Evolutionary conservation across 768 basidiomycete genomes (phyloP).

Genomic region (Tricholoma matsutake): DNA sequence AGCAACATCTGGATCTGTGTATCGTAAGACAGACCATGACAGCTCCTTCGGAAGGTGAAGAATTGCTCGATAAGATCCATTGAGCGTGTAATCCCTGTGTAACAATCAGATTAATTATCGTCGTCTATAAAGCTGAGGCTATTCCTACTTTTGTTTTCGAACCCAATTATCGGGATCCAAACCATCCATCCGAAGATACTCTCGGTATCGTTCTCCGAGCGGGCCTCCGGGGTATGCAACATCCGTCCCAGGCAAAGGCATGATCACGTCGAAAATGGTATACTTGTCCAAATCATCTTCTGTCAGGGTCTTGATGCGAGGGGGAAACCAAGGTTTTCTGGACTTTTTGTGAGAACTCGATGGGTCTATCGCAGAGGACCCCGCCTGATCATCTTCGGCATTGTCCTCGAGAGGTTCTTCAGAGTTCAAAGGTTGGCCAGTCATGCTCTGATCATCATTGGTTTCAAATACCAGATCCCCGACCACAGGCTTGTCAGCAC

Average conservation of each 20-base stretch:
- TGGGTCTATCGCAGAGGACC: conserved; percentile 19
- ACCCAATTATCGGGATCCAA: conserved; percentile 88
- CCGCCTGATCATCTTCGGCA: conserved; percentile 29
- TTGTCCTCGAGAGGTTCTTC: conserved; percentile 31
- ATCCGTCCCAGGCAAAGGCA: conserved; percentile 96
- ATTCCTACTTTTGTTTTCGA: conserved; percentile 80
- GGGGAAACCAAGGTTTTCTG: conserved; percentile 59
- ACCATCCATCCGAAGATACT: conserved; percentile 82
- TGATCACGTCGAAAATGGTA: conserved; percentile 91
- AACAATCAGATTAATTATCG: not conserved
- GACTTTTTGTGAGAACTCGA: conserved; percentile 31
- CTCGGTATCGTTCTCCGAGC: conserved; percentile 82
- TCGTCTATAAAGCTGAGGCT: not conserved
- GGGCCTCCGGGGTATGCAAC: conserved; percentile 88
- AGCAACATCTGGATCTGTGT: conserved; percentile 91
- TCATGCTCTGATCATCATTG: conserved; percentile 29
- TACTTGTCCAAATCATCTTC: conserved; percentile 77
- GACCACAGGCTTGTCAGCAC: conserved; percentile 67
- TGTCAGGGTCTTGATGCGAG: conserved; percentile 73
- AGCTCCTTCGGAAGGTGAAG: conserved; percentile 81
- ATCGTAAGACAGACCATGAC: conserved; percentile 78
- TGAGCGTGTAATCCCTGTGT: conserved; percentile 83
- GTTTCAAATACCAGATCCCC: conserved; percentile 89
- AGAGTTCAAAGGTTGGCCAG: conserved; percentile 22
- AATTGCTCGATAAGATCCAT: conserved; percentile 92